Base-by-base conservation (phyloP, 2,329 filamentous ascomycete species). In the Verticillium albo-atrum region DNA sequence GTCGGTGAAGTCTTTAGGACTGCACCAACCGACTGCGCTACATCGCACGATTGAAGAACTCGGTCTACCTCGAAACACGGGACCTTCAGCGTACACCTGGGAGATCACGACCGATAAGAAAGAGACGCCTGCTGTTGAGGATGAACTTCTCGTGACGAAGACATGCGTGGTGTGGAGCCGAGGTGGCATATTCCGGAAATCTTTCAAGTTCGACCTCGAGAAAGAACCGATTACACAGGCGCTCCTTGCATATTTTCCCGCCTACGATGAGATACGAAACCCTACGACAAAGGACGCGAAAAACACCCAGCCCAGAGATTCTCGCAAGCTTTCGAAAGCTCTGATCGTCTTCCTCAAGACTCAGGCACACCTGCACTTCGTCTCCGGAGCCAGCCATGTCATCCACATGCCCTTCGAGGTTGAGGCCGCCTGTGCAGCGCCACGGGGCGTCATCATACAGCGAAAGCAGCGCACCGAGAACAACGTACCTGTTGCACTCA, bases 351-450 rank as follows among this genome's bases (percentile, higher is more conserved):
- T 98, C 66, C 84, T 99, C 65, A 93, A 91, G 74, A 93, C 91
- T 0, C 94, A 98, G 70, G 92, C 91, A 25, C 94, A 98, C 71
- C 86, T 99, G 64, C 96, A 93, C 79, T 97, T 96, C 71, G 83
- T 98, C 37, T 86, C 90, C 2, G 94, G 94, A 23, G 88, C 91
- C 34, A 95, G 86, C 70, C 91, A 99, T 81, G 86, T 97, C 60
- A 83, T 98, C 54, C 92, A 97, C 71, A 86, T 99, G 69, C 94
- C 94, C 2, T 99, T 99, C 70, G 93, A 98, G 75, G 90, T 97
- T 50, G 92, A 97, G 70, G 86, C 86, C 57, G 92, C 91, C 30
- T 91, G 93, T 72, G 87, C 94, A 35, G 90, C 91, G 14, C 90
- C 92, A 6, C 82, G 86, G 32, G 95, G 95, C 27, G 82, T 98